These are phyloP conservation scores for Cylindrodendrum hubeiense DNA, from an alignment of 2,329 filamentous ascomycete species.

Conservation along the genomic window DNA sequence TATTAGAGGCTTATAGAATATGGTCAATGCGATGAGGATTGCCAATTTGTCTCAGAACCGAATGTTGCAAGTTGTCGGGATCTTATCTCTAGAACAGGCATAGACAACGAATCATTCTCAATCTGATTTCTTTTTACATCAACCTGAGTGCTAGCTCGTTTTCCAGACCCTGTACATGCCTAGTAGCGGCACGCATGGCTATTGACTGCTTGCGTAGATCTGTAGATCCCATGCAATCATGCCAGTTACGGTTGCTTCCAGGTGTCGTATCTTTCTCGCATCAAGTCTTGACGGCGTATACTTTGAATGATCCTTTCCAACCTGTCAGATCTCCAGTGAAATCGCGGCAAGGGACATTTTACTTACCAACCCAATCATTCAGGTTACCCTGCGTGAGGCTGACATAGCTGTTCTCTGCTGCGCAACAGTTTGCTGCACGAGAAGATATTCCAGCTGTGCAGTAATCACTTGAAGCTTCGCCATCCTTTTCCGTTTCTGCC, in stretches of 20 bases:
- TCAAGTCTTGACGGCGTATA: background rate
- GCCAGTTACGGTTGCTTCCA: background rate
- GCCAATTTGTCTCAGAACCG: too few species aligned
- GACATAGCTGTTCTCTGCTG: background rate
- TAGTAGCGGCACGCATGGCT: too few species aligned
- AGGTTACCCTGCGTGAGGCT: constrained; percentile 53
- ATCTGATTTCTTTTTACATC: too few species aligned
- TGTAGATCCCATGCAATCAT: background rate
- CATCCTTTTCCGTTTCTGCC: background rate
- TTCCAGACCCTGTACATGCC: too few species aligned
- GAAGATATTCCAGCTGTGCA: background rate
- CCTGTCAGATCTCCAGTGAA: background rate
- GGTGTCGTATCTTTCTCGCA: background rate
- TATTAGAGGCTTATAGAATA: background rate
- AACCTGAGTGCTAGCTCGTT: too few species aligned
- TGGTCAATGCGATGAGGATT: too few species aligned
- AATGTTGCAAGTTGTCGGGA: too few species aligned
- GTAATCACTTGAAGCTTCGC: too few species aligned
- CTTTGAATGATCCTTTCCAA: background rate
- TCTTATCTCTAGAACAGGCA: too few species aligned
- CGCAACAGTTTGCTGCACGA: constrained; percentile 15
- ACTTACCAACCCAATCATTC: constrained; percentile 65
- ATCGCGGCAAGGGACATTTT: background rate
- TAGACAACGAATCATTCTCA: too few species aligned
- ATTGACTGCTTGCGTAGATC: too few species aligned